These are phyloP conservation scores for Cryptosporidium tyzzeri DNA, from an alignment of 169 alveolate species.

Conservation along the genomic window DNA sequence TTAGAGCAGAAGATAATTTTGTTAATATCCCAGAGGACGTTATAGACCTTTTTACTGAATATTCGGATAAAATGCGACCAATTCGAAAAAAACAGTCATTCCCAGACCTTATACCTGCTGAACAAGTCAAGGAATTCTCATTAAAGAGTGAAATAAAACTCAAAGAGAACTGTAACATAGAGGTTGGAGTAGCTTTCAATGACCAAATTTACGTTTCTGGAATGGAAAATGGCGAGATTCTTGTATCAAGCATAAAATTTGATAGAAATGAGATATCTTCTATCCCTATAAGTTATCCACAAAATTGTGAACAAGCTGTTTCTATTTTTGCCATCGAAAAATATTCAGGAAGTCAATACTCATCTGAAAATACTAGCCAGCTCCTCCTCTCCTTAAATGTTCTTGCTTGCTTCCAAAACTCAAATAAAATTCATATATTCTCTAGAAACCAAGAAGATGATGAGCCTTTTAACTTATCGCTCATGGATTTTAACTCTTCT, in stretches of 20 bases:
- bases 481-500: neutral
- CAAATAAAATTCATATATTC: constrained; percentile 13
- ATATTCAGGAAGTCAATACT: neutral
- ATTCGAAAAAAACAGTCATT: constrained; percentile 77
- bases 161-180: constrained; percentile 5
- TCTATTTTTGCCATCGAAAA: constrained; percentile 3
- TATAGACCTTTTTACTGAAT: constrained; percentile 55
- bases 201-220: constrained; percentile 50
- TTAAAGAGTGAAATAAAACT: neutral
- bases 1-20: constrained; percentile 41
- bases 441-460: neutral
- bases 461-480: neutral
- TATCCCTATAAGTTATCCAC: neutral
- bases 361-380: neutral
- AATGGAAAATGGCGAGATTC: constrained; percentile 29
- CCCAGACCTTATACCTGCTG: constrained; percentile 68
- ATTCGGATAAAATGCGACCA: constrained; percentile 78
- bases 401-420: constrained; percentile 25
- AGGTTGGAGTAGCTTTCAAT: constrained; percentile 75
- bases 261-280: neutral
- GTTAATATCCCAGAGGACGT: constrained; percentile 76
- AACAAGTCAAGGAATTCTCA: constrained; percentile 38
- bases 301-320: neutral
- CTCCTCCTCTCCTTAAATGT: neutral
- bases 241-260: constrained; percentile 1